These are phyloP conservation scores for Ramaria rubella DNA, from an alignment of 768 basidiomycete genomes.

Conservation along the genomic window DNA sequence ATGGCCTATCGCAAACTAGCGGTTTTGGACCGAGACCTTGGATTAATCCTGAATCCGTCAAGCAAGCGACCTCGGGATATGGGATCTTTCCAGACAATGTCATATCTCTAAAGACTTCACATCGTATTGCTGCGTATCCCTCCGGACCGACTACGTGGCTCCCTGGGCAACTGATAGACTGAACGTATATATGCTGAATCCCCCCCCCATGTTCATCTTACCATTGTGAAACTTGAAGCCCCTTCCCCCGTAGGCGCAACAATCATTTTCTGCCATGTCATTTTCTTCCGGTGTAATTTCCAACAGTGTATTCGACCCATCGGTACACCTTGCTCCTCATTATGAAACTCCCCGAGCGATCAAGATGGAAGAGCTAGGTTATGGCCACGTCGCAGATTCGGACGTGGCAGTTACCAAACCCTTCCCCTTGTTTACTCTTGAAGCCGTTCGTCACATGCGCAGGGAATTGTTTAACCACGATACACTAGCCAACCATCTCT, in stretches of 20 bases:
- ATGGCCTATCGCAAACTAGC: no score
- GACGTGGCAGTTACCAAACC: slow-evolving; percentile 6
- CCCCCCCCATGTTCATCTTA: neutral
- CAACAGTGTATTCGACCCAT: neutral
- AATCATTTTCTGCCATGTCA: neutral
- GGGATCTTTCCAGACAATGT: no score
- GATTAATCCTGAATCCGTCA: no score
- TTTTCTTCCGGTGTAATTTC: neutral
- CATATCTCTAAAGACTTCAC: no score
- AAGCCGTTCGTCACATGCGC: slow-evolving; percentile 9
- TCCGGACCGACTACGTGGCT: no score
- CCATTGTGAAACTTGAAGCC: neutral
- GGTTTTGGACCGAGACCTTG: no score
- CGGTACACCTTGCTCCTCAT: slow-evolving; percentile 1
- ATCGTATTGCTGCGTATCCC: no score
- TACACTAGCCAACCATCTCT: slow-evolving; percentile 8
- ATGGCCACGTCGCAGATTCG: neutral
- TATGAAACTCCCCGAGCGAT: neutral
- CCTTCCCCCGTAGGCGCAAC: neutral
- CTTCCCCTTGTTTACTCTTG: slow-evolving; percentile 9
- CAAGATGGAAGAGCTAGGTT: slow-evolving; percentile 4
- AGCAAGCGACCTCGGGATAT: no score
- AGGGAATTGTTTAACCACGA: slow-evolving; percentile 6
- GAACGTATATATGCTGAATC: no score
- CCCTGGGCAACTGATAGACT: no score